A percentile compares a stretch with the other conserved stretches of the same genome.
These are phyloP conservation scores for Vanilla planifolia DNA, from an alignment of 106 monocot species.

Conservation along the genomic window DNA sequence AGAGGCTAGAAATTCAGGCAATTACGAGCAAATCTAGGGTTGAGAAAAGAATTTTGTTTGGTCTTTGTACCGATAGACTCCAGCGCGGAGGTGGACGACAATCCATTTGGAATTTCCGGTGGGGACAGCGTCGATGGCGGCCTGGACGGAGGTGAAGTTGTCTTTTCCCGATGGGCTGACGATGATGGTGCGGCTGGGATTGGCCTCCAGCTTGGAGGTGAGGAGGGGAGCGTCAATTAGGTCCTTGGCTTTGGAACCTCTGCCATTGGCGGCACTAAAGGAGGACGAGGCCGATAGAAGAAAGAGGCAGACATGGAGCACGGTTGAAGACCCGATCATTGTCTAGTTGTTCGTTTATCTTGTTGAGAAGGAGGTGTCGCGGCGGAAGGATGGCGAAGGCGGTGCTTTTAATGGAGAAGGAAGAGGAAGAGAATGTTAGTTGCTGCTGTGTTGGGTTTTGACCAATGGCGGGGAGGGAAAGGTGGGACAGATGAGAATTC, in stretches of 20 bases:
- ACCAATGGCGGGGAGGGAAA: neutral
- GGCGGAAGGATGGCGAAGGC: neutral
- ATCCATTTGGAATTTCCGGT: constrained; percentile 68
- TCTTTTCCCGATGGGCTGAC: constrained; percentile 14
- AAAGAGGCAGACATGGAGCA: neutral
- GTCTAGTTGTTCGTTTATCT: neutral
- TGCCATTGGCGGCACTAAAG: neutral
- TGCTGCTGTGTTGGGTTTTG: neutral
- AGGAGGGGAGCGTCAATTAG: constrained; percentile 15
- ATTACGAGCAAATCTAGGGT: neutral
- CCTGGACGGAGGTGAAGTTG: constrained; percentile 58
- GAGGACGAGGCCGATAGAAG: neutral
- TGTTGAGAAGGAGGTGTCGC: neutral
- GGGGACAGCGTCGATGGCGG: constrained; percentile 70
- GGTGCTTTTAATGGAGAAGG: neutral
- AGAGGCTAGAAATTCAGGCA: neutral
- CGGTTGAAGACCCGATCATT: neutral
- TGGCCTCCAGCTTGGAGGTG: constrained; percentile 5
- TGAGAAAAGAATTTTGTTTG: neutral
- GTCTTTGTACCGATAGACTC: constrained; percentile 47
- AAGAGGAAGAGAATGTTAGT: constrained; percentile 2
- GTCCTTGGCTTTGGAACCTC: neutral
- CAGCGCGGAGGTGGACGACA: constrained; percentile 63
- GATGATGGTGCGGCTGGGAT: constrained; percentile 12
- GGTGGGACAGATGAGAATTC: too few species aligned